phyloP scores from a whole-genome alignment of 2,329 filamentous ascomycete species.

The Chalaropsis ovoidea region DNA sequence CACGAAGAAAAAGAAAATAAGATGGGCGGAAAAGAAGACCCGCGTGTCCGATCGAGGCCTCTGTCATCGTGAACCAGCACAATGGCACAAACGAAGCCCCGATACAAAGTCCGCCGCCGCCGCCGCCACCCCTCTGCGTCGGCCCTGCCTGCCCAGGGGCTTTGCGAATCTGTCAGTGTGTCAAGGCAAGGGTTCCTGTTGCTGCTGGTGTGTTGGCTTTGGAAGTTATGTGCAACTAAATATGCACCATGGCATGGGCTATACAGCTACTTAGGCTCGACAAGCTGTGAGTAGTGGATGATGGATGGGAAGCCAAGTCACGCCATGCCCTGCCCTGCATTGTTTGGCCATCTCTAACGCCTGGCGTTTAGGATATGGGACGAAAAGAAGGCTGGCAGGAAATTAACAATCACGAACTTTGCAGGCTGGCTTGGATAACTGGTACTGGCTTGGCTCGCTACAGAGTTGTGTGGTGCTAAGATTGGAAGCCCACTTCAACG shows the following conservation, averaged over 20 bases:
- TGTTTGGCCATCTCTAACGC: conserved; percentile 8
- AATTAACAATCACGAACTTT: background rate
- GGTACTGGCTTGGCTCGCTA: background rate
- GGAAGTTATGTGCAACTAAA: no score
- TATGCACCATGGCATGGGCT: background rate
- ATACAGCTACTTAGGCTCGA: background rate
- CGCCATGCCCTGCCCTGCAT: conserved; percentile 8
- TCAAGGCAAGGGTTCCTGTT: no score
- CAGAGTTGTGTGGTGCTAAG: background rate
- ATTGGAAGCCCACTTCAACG: background rate
- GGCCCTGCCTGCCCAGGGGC: no score
- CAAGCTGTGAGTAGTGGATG: background rate
- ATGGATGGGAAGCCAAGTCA: background rate
- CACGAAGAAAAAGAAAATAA: no score
- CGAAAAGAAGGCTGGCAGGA: conserved; percentile 1
- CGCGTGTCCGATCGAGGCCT: no score
- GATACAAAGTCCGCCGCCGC: no score
- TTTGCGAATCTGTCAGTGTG: no score
- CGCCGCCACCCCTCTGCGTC: no score
- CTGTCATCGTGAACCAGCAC: no score
- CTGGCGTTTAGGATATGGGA: conserved; percentile 23
- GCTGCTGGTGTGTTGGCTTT: no score
- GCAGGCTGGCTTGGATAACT: background rate
- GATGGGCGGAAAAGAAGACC: no score
- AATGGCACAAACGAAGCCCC: no score